phyloP scores from a whole-genome alignment of 2,329 filamentous ascomycete genomes.

The Colletotrichum sp. region DNA sequence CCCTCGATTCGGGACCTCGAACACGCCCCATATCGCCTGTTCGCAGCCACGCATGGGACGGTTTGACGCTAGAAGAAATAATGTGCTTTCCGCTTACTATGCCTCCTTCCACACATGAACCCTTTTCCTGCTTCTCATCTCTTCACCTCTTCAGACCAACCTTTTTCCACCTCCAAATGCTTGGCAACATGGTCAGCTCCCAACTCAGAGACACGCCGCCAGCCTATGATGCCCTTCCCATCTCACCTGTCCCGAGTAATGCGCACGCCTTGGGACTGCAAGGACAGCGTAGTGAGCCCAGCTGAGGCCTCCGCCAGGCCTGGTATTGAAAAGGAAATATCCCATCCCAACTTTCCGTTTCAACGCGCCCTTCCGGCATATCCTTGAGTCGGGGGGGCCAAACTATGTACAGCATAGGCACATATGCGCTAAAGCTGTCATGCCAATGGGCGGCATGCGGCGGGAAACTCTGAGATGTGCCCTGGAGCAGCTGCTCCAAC shows the following conservation, averaged over 20 bases:
- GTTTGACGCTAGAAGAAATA: slow-evolving; percentile 4
- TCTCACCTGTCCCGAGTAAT: background rate
- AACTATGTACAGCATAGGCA: background rate
- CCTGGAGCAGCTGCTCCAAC: background rate
- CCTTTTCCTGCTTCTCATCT: background rate
- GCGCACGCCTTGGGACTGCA: background rate
- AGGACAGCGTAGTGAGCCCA: background rate
- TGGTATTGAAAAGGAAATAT: background rate
- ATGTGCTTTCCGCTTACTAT: background rate
- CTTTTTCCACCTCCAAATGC: background rate
- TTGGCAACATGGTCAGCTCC: background rate
- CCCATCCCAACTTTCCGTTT: background rate
- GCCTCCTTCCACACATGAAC: background rate
- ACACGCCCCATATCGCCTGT: slow-evolving; percentile 4
- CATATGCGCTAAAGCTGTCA: background rate
- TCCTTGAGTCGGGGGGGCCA: background rate
- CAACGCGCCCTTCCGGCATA: background rate
- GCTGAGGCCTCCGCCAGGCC: background rate
- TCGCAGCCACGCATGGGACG: slow-evolving; percentile 2
- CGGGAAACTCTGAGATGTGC: background rate
- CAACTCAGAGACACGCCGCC: background rate
- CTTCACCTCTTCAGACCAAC: background rate
- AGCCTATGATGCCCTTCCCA: background rate
- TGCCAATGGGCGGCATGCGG: background rate
- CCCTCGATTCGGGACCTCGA: background rate